A percentile compares a stretch with the other conserved stretches of the same genome.
These are phyloP conservation scores for Alliaria petiolata DNA, from an alignment of 345 rosid species.

Conservation along the genomic window DNA sequence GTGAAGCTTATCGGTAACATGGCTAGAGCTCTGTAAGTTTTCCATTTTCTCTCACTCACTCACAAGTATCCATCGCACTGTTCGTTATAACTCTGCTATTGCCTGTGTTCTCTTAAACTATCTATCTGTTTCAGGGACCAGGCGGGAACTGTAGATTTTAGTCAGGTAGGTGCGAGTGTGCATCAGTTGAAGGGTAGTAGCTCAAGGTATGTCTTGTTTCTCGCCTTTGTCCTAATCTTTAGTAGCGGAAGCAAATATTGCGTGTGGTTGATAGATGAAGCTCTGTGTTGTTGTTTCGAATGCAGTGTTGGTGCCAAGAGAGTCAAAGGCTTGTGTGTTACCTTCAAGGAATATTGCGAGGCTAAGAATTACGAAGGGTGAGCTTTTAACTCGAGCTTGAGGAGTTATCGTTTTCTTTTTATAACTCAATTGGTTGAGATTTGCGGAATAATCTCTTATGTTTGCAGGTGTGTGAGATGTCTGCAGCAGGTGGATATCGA, in stretches of 20 bases:
- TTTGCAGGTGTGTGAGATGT: constrained; percentile 70
- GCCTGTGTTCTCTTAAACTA: not conserved
- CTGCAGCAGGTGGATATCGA: constrained; percentile 68
- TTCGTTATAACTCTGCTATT: not conserved
- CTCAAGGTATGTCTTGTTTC: constrained; percentile 55
- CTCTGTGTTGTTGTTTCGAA: constrained; percentile 13
- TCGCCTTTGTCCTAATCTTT: not conserved
- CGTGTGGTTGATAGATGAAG: not conserved
- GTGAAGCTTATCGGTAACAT: constrained; percentile 63
- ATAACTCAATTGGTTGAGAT: not conserved
- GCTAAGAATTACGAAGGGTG: constrained; percentile 69
- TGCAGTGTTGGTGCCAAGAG: constrained; percentile 74
- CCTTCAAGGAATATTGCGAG: constrained; percentile 65
- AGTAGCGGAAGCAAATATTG: not conserved
- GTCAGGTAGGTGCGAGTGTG: constrained; percentile 60
- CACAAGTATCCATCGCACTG: not conserved
- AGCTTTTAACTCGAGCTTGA: constrained; percentile 18
- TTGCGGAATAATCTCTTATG: not conserved
- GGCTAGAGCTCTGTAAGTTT: constrained; percentile 67
- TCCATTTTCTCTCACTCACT: not conserved
- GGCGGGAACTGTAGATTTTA: constrained; percentile 53
- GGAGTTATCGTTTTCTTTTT: not conserved
- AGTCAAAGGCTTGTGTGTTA: constrained; percentile 52
- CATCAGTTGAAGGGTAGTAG: constrained; percentile 96
- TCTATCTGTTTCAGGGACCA: constrained; percentile 43